phyloP scores from a whole-genome alignment of 2,329 filamentous ascomycete species.

The Fusarium brevicatenulatum region DNA sequence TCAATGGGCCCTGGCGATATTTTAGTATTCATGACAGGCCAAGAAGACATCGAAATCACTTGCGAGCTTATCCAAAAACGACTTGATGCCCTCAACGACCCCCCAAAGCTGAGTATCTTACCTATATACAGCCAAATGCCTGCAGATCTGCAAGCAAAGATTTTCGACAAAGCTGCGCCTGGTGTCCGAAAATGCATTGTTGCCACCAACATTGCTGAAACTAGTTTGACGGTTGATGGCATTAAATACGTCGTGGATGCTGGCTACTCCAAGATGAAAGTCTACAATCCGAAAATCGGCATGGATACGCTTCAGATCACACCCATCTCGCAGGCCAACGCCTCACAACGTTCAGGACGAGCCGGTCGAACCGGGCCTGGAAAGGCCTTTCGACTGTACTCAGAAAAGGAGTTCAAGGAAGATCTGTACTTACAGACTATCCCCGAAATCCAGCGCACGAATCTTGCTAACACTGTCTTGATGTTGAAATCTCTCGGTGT shows the following conservation, averaged over 20 bases:
- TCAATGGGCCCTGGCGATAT: conserved; percentile 95
- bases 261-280: conserved; percentile 96
- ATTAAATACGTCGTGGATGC: conserved; percentile 99
- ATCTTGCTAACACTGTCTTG: conserved; percentile 92
- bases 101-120: conserved; percentile 91
- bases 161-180: conserved; percentile 90
- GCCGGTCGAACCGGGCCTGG: conserved; percentile 95
- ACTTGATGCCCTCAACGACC: conserved; percentile 88
- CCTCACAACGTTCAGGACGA: conserved; percentile 90
- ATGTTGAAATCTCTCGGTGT: conserved; percentile 95
- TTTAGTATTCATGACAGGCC: conserved; percentile 98
- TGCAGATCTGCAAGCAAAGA: conserved; percentile 95
- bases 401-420: conserved; percentile 93
- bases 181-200: conserved; percentile 98
- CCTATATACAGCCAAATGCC: conserved; percentile 99
- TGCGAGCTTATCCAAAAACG: conserved; percentile 93
- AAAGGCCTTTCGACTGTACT: conserved; percentile 93
- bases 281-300: conserved; percentile 98
- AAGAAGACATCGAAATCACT: conserved; percentile 97
- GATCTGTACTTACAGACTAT: conserved; percentile 98
- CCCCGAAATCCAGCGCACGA: conserved; percentile 96
- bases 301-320: conserved; percentile 99
- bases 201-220: conserved; percentile 98
- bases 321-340: conserved; percentile 96
- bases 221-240: conserved; percentile 95